phyloP scores from a whole-genome alignment of 805 yeast species.

The Clavispora santaluciae region DNA sequence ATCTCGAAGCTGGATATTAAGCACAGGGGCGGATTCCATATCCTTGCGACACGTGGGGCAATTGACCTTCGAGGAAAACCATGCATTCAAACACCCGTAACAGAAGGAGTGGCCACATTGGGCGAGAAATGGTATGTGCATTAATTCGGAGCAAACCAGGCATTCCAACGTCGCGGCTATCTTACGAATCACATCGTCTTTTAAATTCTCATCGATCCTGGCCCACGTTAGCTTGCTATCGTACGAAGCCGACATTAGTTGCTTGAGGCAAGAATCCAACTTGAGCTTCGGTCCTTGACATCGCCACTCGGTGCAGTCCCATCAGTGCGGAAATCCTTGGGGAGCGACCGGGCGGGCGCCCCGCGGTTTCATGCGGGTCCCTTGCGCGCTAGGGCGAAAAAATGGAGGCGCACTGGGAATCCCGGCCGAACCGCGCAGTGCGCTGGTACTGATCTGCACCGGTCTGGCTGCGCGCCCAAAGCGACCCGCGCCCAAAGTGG shows the following conservation, averaged over 20 bases:
- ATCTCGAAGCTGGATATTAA: slow-evolving; percentile 50
- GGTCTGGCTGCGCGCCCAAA: no score
- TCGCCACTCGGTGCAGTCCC: neutral
- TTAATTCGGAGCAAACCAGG: slow-evolving; percentile 63
- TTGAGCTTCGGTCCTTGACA: neutral
- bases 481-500: no score
- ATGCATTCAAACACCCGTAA: slow-evolving; percentile 55
- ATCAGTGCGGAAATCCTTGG: neutral
- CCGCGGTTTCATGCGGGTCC: no score
- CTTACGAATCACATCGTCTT: slow-evolving; percentile 17
- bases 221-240: slow-evolving; percentile 13
- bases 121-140: slow-evolving; percentile 60
- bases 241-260: slow-evolving; percentile 11
- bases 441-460: no score
- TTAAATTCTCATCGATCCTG: slow-evolving; percentile 16
- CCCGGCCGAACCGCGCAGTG: no score
- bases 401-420: no score
- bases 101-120: slow-evolving; percentile 75
- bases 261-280: neutral
- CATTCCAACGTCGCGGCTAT: slow-evolving; percentile 41
- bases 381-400: no score
- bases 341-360: neutral
- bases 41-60: slow-evolving; percentile 66
- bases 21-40: slow-evolving; percentile 45
- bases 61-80: slow-evolving; percentile 55